Evolutionary conservation across 192 early-diverging fungal genomes (phyloP).

Genomic region (Backusella mclennaniae): DNA sequence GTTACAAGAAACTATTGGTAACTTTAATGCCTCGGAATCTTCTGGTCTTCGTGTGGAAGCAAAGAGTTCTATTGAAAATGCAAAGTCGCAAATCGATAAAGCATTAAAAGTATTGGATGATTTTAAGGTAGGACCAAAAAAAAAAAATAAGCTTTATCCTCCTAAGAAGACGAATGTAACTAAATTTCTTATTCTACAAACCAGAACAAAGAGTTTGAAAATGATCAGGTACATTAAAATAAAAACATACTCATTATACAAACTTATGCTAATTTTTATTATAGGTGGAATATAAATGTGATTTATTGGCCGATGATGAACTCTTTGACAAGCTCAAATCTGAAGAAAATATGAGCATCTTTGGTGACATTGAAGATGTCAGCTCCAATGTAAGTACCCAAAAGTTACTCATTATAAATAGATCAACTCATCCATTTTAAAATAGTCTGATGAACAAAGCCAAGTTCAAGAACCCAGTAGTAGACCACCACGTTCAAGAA

Average conservation of each 20-base stretch:
- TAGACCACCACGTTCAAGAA: background rate
- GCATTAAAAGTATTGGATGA: conserved; percentile 14
- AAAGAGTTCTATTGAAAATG: conserved; percentile 8
- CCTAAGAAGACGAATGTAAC: background rate
- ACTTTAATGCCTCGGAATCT: background rate
- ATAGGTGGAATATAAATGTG: conserved; percentile 1
- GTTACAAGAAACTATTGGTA: conserved; percentile 9
- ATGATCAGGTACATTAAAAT: background rate
- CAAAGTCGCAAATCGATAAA: conserved; percentile 14
- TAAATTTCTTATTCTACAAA: background rate
- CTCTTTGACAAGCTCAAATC: conserved; percentile 14
- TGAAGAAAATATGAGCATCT: conserved; percentile 15
- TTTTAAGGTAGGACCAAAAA: background rate
- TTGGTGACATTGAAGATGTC: conserved; percentile 8
- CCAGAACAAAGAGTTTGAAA: background rate
- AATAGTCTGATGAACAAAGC: background rate
- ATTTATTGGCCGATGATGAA: conserved; percentile 21
- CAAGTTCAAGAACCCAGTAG: background rate
- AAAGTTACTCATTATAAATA: background rate
- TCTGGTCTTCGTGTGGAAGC: conserved; percentile 7
- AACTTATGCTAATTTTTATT: background rate
- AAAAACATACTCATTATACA: no score
- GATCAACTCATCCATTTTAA: background rate
- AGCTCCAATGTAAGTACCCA: background rate
- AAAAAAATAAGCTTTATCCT: background rate